Evolutionary conservation across 2,329 filamentous ascomycete genomes (phyloP).

Genomic region (Clarireedia paspali): DNA sequence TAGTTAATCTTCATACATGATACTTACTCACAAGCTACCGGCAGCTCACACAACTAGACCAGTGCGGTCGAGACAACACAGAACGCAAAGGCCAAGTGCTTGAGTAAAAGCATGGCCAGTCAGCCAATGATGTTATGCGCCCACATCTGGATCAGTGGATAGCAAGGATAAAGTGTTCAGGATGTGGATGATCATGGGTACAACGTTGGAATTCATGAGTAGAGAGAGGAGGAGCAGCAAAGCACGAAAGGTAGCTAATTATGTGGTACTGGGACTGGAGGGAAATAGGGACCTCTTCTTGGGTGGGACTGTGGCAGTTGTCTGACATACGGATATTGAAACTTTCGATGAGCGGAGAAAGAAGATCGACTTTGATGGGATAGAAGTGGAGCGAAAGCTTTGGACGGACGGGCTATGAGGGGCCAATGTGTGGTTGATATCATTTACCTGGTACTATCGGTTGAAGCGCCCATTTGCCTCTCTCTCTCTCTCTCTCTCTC

Average conservation of each 20-base stretch:
- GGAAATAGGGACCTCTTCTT: not conserved
- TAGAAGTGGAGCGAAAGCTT: not conserved
- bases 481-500: no score
- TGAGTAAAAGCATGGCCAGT: slow-evolving; percentile 16
- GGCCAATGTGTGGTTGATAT: no score
- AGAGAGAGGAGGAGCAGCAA: not conserved
- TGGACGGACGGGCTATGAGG: not conserved
- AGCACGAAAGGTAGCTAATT: no score
- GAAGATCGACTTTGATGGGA: no score
- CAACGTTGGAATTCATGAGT: not conserved
- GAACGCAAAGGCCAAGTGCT: slow-evolving; percentile 26
- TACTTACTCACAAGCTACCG: not conserved
- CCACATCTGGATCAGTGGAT: slow-evolving; percentile 16
- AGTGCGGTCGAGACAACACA: slow-evolving; percentile 24
- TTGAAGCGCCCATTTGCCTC: no score
- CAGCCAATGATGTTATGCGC: slow-evolving; percentile 26
- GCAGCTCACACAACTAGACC: not conserved
- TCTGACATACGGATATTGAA: not conserved
- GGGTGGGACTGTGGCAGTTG: not conserved
- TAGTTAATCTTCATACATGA: not conserved
- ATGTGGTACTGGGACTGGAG: no score
- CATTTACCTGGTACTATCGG: no score
- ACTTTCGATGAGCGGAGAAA: not conserved
- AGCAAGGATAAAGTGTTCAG: slow-evolving; percentile 18
- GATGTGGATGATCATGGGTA: slow-evolving; percentile 17